These are phyloP conservation scores for Juncus inflexus DNA, from an alignment of 176 grass and related monocot genomes.

Conservation along the genomic window DNA sequence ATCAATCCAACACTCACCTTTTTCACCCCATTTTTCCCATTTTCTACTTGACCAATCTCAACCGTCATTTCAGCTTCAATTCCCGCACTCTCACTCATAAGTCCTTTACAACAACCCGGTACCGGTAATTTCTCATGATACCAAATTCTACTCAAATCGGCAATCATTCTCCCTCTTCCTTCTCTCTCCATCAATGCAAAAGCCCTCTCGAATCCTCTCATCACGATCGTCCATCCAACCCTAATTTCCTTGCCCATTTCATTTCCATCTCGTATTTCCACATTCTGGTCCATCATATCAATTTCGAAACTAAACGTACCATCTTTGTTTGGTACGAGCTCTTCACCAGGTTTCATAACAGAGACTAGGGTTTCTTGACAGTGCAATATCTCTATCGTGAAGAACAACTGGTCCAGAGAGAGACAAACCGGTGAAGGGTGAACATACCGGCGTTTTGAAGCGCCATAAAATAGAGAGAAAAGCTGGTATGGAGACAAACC, in stretches of 20 bases:
- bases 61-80: slow-evolving; percentile 41
- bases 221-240: slow-evolving; percentile 54
- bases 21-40: slow-evolving; percentile 32
- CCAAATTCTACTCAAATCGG: slow-evolving; percentile 34
- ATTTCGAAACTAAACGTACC: slow-evolving; percentile 54
- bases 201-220: slow-evolving; percentile 27
- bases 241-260: slow-evolving; percentile 27
- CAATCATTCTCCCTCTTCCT: slow-evolving; percentile 35
- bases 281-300: slow-evolving; percentile 19
- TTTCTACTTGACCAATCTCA: neutral
- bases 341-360: slow-evolving; percentile 28
- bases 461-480: slow-evolving; percentile 45
- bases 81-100: slow-evolving; percentile 37
- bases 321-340: neutral
- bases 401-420: slow-evolving; percentile 44
- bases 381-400: slow-evolving; percentile 51
- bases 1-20: slow-evolving; percentile 64
- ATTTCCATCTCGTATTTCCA: neutral
- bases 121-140: slow-evolving; percentile 38
- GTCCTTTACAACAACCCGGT: slow-evolving; percentile 30
- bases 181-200: slow-evolving; percentile 52
- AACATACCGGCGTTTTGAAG: slow-evolving; percentile 14
- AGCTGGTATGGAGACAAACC: slow-evolving; percentile 31
- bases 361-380: slow-evolving; percentile 28
- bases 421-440: slow-evolving; percentile 31